Percentiles rank a stretch among this genome's conserved stretches.
These are phyloP conservation scores for Cladophialophora exuberans DNA, from an alignment of 2,329 filamentous ascomycete genomes.

Conservation along the genomic window DNA sequence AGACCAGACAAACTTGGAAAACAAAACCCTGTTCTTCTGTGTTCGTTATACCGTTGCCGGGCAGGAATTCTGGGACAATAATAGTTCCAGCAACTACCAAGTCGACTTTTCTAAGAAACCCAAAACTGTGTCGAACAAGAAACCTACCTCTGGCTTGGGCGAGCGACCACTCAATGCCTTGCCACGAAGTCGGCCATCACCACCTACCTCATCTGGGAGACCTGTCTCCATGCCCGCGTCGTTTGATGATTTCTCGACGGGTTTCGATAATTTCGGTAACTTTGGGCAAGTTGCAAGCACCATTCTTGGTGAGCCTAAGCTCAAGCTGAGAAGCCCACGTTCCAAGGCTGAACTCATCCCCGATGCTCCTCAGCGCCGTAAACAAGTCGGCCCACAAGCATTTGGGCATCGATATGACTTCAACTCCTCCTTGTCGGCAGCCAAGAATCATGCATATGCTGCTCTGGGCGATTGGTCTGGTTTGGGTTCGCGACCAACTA, in stretches of 20 bases:
- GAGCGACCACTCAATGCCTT: conserved; percentile 59
- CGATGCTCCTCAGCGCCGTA: conserved; percentile 54
- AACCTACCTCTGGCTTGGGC: conserved; percentile 54
- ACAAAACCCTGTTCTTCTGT: conserved; percentile 91
- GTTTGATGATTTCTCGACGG: conserved; percentile 73
- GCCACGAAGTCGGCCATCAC: conserved; percentile 68
- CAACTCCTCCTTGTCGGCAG: conserved; percentile 83
- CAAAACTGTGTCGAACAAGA: conserved; percentile 53
- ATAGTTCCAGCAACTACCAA: conserved; percentile 83
- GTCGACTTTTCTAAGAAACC: conserved; percentile 86
- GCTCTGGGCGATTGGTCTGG: conserved; percentile 35
- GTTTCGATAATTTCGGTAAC: conserved; percentile 55
- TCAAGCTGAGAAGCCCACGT: conserved; percentile 72
- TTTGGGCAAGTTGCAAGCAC: conserved; percentile 65
- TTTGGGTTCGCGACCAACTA: conserved; percentile 25
- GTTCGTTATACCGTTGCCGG: conserved; percentile 84
- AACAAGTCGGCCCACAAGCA: conserved; percentile 65
- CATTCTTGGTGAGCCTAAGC: conserved; percentile 66
- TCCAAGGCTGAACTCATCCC: conserved; percentile 66
- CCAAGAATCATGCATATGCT: conserved; percentile 61
- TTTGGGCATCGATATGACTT: conserved; percentile 97
- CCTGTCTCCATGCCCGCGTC: conserved; percentile 57
- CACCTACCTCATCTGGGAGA: conserved; percentile 57
- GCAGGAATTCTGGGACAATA: conserved; percentile 95
- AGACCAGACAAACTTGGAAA: conserved; percentile 87